These are phyloP conservation scores for Juglanconis sp. DNA, from an alignment of 2,329 filamentous ascomycete genomes.

Conservation along the genomic window DNA sequence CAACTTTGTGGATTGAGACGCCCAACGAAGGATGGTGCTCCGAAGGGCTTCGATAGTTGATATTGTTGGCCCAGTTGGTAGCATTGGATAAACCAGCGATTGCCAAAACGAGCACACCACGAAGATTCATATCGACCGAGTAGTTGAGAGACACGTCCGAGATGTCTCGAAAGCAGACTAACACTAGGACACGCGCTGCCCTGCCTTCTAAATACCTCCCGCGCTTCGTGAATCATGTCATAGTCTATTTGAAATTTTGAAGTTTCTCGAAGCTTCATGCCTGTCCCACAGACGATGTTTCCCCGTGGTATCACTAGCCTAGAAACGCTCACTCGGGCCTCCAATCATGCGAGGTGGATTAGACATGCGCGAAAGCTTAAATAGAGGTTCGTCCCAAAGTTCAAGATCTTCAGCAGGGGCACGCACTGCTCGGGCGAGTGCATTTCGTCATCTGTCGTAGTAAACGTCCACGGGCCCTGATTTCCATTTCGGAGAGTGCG, in stretches of 20 bases:
- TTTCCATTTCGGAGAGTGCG: not conserved
- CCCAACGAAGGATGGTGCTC: constrained; percentile 57
- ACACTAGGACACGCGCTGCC: no score
- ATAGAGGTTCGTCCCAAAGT: not conserved
- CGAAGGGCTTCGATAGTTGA: constrained; percentile 61
- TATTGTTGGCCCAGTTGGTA: constrained; percentile 32
- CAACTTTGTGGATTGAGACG: constrained; percentile 55
- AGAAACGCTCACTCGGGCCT: not conserved
- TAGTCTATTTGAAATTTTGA: not conserved
- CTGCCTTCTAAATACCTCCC: no score
- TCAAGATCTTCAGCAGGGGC: not conserved
- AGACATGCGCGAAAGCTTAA: not conserved
- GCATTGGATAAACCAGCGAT: not conserved
- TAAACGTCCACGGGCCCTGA: no score
- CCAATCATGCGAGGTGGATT: not conserved
- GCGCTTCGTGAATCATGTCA: not conserved
- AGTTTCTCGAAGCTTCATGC: not conserved
- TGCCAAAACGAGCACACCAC: not conserved
- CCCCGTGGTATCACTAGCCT: not conserved
- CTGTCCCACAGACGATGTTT: not conserved
- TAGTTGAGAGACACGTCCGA: not conserved
- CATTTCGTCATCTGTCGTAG: not conserved
- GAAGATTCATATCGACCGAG: not conserved
- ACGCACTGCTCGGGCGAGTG: not conserved
- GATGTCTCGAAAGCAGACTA: not conserved